Conservation (phyloP, 208 protist genomes). For the Tritrichomonas foetus region DNA sequence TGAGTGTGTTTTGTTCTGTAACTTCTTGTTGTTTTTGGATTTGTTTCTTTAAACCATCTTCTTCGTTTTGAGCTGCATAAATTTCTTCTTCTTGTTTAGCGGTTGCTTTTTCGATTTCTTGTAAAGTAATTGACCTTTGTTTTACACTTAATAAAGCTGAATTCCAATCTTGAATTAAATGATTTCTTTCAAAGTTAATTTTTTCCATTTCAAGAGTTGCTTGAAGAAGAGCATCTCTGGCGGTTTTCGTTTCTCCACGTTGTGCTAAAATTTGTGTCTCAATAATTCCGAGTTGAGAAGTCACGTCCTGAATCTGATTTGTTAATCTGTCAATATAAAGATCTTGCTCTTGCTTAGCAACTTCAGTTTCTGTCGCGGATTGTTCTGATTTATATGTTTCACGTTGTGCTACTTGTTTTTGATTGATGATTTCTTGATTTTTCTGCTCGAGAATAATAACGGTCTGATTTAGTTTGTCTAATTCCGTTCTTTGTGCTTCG, state of each 20-base stretch:
- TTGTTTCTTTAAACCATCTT: not conserved
- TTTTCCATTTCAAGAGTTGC: constrained; percentile 32
- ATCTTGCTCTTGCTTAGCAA: constrained; percentile 35
- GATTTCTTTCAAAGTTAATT: not conserved
- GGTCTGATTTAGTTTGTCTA: constrained; percentile 4
- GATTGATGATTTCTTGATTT: not conserved
- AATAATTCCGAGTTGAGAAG: not conserved
- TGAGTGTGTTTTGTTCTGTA: not conserved
- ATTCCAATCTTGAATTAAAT: constrained; percentile 36
- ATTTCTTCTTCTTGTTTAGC: constrained; percentile 38
- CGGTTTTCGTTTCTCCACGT: not conserved
- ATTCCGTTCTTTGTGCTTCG: not conserved
- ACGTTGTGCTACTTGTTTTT: not conserved
- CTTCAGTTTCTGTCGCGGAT: not conserved
- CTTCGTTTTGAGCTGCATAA: not conserved
- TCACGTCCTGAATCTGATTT: not conserved
- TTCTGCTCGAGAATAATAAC: not conserved
- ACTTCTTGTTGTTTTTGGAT: not conserved
- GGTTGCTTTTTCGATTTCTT: not conserved
- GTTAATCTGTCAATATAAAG: constrained; percentile 28
- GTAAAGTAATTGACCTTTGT: not conserved
- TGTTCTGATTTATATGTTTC: constrained; percentile 24
- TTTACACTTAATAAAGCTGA: not conserved
- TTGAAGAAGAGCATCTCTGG: constrained; percentile 11
- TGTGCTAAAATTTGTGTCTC: not conserved